Base-by-base conservation (phyloP, 1,284 basidiomycete genomes). In the Anthracocystis walkeri region DNA sequence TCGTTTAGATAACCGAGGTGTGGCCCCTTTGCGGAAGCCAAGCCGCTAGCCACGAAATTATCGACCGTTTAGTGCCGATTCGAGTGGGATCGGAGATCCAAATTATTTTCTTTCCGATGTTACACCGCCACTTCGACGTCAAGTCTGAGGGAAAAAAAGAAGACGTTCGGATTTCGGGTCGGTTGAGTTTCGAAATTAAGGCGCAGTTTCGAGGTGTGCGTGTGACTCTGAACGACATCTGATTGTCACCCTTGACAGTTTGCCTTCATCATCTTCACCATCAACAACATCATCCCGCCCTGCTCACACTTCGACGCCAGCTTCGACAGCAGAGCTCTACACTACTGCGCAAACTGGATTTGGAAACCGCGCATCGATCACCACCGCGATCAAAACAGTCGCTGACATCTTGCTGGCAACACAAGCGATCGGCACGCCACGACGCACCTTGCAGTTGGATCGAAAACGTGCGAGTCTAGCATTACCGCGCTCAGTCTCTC, bases 141-240 rank as follows among this genome's bases (percentile, higher is more conserved):
- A 27, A 48, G 25, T 1, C 5, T 29, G 29, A 4, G 29, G n/a
- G n/a, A n/a, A 29, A 29, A n/a, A 21, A 44, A 52, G 35, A 23
- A 20, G 46, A 51, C 14, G 1, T 40, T 56, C 58, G 65, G 59
- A 48, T 38, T 31, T 68, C 59, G 65, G 59, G 18, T 49, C 48
- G 48, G 48, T 20, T 29, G 53, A 42, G 27, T 55, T 38, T 18
- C 44, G 50, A 68, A 58, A 20, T 52, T 46, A 58, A 68, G 50
- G 65, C 65, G 61, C 68, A 65, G 63, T 65, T 54, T 29, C 38
- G n/a, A n/a, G 54, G 45, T 55, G 31, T 10, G 31, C 29, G 49
- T 52, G 50, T 58, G 65, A 61, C 65, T 61, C 59, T 58, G 56
- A 21, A 12, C 54, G 16, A 10, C 27, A 11, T 3, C 6, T 3